Evolutionary conservation across 2,329 filamentous ascomycete species (phyloP), one percentile per base, ranked within the genome.

Genomic region (Ophiosphaerella narmari): DNA sequence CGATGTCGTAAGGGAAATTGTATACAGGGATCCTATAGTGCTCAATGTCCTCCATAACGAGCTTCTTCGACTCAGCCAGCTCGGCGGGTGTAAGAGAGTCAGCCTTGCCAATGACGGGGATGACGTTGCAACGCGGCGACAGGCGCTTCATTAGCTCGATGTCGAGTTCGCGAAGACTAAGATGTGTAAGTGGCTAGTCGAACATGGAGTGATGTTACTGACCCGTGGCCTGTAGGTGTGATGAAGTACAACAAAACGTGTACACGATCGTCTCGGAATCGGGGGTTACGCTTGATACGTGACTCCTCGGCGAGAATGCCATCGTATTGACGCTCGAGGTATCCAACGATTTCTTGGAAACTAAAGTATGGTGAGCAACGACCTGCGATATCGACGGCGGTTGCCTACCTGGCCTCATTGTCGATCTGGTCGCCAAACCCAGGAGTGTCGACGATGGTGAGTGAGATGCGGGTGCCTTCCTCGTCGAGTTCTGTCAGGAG

Each of bases 1-100:
- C 94, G 55, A 99, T 96, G 67, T 99, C 94, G 80, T 99, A 99
- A 42, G 94, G 94, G 83, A 99, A 99, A 85, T 99, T 99, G 85
- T 99, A 99, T 61, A 99, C 93, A 39, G 94, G 94, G 66, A 99
- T 99, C 73, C 94, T 89, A 82, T 99, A 99, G 79, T 99, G 94
- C 80, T 99, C 94, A 66, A 99, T 99, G 74, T 99, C 94, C 82
- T 99, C 94, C 94, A 99, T 99, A 72, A 99, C 92, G 55, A 99
- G 85, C 84, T 97, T 99, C 86, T 99, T 99, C 64, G 93, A 97
- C 79, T 99, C 94, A 63, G 94, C 94, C 59, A 99, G 84, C 80
- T 99, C 94, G 63, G 90, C 88, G 34, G 94, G 94, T 48, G 94
- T 99, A 57, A 99, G 87, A 18, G 94, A 96, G 76, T 99, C 94